Base-by-base conservation (phyloP, 495 filamentous ascomycete genomes). In the Trichocladium uniseriatum region DNA sequence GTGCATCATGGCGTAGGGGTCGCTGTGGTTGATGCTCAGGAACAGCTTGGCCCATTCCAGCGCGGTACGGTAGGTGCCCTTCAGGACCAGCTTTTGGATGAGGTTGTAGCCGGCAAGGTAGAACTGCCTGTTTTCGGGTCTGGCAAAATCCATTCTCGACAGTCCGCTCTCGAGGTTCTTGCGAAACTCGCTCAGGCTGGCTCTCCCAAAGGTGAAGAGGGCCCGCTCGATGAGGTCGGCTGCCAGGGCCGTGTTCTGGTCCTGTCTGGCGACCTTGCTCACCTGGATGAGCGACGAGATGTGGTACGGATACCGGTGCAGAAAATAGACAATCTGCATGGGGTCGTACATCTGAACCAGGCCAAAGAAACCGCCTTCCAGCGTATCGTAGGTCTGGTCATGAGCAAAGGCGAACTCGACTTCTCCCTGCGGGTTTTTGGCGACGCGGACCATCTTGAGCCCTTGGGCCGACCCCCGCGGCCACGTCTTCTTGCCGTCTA, bases 401-500 rank as follows among this genome's bases (percentile, higher is more conserved):
- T 95, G 89, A 20, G 84, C 72, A 62, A 88, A 90, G 5, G 76
- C 70, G 61, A 88, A 99, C 59, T 83, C 72, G 43, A 76, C 59
- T 31, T 74, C 72, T 2, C 74, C 78, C 39, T 78, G 69, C 27
- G 57, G 48, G 2, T 43, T 28, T 56, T 56, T 36, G 65, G 76
- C 62, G n/a, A 83, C 69, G 20, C 84, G 63, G 49, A 82, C 81
- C 94, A 97, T 96, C 5, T 81, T 80, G 13, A 97, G 74, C 0
- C 94, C 94, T 21, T 84, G 85, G 51, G 82, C 82, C 1, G 87
- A 77, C 42, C 80, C 81, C 40, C 78, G 77, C 15, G 90, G 94
- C 94, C 94, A 97, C 38, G 85, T 81, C 52, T 92, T 88, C 62
- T 92, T 94, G 29, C 87, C 88, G 61, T 88, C 82, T 55, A 97